These are phyloP conservation scores for Fusarium sp. DNA, from an alignment of 2,329 filamentous ascomycete genomes.

Conservation along the genomic window DNA sequence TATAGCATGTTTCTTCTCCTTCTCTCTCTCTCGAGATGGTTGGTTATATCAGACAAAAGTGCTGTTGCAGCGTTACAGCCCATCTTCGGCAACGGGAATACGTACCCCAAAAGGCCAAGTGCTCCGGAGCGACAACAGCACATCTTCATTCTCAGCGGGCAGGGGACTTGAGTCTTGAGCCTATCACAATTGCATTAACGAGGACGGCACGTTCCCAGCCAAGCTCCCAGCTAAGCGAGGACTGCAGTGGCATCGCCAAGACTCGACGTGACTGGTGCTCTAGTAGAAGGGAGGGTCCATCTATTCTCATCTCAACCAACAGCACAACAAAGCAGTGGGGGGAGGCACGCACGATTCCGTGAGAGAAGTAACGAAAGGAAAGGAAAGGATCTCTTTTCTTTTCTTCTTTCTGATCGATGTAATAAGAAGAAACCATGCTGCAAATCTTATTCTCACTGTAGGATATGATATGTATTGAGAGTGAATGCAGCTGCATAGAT, in stretches of 20 bases:
- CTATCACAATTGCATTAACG: constrained; percentile 24
- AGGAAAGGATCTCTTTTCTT: neutral
- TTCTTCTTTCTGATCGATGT: neutral
- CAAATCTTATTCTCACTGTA: neutral
- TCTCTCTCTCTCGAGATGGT: neutral
- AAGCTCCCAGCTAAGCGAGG: constrained; percentile 13
- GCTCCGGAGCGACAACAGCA: constrained; percentile 30
- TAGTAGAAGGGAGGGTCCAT: neutral
- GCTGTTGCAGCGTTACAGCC: constrained; percentile 27
- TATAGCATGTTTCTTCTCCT: neutral
- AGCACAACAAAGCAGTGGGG: neutral
- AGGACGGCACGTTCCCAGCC: constrained; percentile 6
- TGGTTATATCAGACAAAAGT: constrained; percentile 17
- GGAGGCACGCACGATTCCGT: neutral
- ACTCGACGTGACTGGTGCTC: constrained; percentile 24
- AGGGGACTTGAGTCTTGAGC: constrained; percentile 8
- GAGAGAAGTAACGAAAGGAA: constrained; percentile 4
- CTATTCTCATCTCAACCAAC: neutral
- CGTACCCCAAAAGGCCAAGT: constrained; percentile 31
- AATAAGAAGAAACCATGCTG: constrained; percentile 18
- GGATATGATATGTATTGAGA: neutral
- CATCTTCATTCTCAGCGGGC: constrained; percentile 19
- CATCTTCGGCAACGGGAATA: constrained; percentile 34
- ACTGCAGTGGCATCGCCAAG: constrained; percentile 35
- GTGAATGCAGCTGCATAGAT: constrained; percentile 9